Evolutionary conservation across 2,329 filamentous ascomycete genomes (phyloP).

Genomic region (Apiospora saccharicola): DNA sequence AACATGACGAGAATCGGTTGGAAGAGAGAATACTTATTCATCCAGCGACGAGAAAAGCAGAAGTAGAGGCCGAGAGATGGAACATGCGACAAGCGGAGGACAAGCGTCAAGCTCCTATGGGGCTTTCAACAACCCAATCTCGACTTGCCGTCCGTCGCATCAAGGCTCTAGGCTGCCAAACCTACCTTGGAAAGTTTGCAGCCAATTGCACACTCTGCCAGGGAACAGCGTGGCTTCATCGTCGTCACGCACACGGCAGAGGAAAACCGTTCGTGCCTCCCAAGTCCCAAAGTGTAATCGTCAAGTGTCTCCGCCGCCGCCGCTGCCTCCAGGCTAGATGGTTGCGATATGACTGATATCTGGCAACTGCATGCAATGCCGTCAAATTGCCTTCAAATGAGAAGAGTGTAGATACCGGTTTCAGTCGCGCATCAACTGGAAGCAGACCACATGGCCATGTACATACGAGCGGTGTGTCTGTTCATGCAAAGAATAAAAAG

Average conservation of each 20-base stretch:
- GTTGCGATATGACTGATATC: background rate
- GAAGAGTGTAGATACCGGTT: background rate
- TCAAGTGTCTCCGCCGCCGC: constrained; percentile 14
- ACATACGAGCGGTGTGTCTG: background rate
- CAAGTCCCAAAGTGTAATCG: constrained; percentile 15
- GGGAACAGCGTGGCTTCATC: constrained; percentile 16
- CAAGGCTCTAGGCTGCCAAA: constrained; percentile 20
- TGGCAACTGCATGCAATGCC: background rate
- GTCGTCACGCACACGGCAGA: constrained; percentile 15
- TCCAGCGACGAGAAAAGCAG: background rate
- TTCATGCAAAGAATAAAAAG: background rate
- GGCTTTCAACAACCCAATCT: constrained; percentile 19
- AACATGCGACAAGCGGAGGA: constrained; percentile 8
- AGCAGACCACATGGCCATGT: background rate
- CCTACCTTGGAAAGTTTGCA: constrained; percentile 16
- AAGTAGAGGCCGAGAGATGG: background rate
- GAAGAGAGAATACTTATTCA: no score
- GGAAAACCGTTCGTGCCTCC: background rate
- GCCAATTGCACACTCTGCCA: constrained; percentile 16
- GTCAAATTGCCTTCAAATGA: background rate
- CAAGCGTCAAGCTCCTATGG: constrained; percentile 16
- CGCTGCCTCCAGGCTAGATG: background rate
- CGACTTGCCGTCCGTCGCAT: constrained; percentile 22
- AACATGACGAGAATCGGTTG: background rate
- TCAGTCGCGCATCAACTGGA: background rate